Conservation (phyloP, 805 yeast species). For the Suhomyces faveliae region DNA sequence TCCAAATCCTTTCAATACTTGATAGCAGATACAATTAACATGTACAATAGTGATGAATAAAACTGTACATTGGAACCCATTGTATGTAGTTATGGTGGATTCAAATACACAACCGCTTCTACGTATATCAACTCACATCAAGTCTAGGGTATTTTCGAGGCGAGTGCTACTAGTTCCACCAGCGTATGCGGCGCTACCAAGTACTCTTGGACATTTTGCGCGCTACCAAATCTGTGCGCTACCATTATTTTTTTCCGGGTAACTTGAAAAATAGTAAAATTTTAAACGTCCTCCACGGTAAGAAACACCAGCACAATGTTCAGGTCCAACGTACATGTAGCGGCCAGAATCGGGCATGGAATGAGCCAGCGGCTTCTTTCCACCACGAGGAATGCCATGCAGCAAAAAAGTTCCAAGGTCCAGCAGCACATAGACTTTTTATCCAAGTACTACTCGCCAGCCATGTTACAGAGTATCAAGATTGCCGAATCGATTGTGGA, state of each 20-base stretch:
- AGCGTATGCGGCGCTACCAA: background rate
- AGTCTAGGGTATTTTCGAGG: too few relatives aligned
- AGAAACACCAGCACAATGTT: constrained; percentile 6
- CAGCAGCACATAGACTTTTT: constrained; percentile 54
- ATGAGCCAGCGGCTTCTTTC: constrained; percentile 6
- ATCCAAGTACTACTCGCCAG: constrained; percentile 77
- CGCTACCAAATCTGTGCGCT: background rate
- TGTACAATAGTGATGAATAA: too few relatives aligned
- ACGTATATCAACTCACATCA: too few relatives aligned
- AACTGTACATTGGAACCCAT: too few relatives aligned
- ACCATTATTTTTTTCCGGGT: constrained; percentile 4
- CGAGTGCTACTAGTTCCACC: too few relatives aligned
- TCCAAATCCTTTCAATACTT: too few relatives aligned
- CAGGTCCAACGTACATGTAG: constrained; percentile 4
- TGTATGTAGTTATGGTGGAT: too few relatives aligned
- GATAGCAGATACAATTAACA: too few relatives aligned
- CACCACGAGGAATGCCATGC: constrained; percentile 3
- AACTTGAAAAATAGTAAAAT: background rate
- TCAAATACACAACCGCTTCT: too few relatives aligned
- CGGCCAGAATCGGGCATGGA: constrained; percentile 4
- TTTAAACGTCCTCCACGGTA: background rate
- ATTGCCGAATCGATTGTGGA: constrained; percentile 74
- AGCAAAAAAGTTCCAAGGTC: constrained; percentile 15
- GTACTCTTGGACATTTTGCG: background rate
- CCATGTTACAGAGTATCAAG: constrained; percentile 75